Base-by-base conservation (phyloP, 768 basidiomycete genomes). In the Boletus insuetus region DNA sequence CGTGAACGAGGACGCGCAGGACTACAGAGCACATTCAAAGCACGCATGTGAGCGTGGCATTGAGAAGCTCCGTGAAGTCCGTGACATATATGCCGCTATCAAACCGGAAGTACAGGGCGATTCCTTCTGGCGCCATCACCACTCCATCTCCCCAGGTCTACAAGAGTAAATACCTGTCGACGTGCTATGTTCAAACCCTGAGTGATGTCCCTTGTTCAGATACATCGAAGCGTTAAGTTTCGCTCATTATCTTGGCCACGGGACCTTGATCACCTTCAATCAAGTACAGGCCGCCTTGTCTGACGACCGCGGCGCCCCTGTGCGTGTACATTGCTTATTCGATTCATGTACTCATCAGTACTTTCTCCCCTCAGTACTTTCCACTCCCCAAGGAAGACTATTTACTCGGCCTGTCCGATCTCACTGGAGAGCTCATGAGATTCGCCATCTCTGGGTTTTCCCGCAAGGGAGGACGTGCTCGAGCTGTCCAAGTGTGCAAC, bases 401-500 rank as follows among this genome's bases (percentile, higher is more conserved):
- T 66, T 76, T 98, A 14, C 82, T 98, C 3, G 97, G 97, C 6
- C 73, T 98, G 29, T 91, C 92, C 8, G 97, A 99, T 72, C 79
- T 99, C 20, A 97, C 94, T 0, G 97, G 97, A 42, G 97, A 99
- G 73, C 82, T 98, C 24, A 98, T 98, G 97, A 82, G 96, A 34
- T 89, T 87, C 59, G 94, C 93, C 12, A 96, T 98, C 56, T 90
- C 92, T 44, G 83, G 89, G 44, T 83, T 94, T 40, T 75, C 83
- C 3, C 81, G 79, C 16, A 81, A 80, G 44, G 87, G 87, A 3
- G 87, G 87, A 4, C 81, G 83, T 12, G 71, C 75, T 54, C 83
- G 79, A 63, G 87, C 89, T 1, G 74, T 72, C 19, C 75, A 84
- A 57, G 79, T 90, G 7, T 87, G 88, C 63, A 73, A 73, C 16